Evolutionary conservation across 306 rosid species (phyloP).

Genomic region (Glycine latifolia): DNA sequence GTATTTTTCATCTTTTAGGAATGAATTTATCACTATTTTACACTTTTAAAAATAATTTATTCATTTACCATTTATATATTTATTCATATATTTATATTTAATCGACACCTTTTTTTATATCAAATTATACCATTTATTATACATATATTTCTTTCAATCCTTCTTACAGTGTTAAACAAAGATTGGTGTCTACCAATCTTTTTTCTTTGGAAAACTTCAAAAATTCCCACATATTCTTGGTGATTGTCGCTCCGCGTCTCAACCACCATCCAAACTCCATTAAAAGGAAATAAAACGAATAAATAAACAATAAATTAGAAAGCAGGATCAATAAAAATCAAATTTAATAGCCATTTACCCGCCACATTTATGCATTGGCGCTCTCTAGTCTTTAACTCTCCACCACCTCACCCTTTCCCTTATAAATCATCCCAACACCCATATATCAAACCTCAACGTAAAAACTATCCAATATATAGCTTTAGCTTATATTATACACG

Average conservation of each 20-base stretch:
- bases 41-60: too few species aligned
- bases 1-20: too few species aligned
- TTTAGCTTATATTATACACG: not conserved
- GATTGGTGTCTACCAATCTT: too few species aligned
- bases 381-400: slow-evolving; percentile 7
- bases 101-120: too few species aligned
- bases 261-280: slow-evolving; percentile 59
- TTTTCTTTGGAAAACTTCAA: not conserved
- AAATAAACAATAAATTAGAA: not conserved
- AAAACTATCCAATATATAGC: not conserved
- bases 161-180: too few species aligned
- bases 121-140: too few species aligned
- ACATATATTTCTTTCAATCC: too few species aligned
- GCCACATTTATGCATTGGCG: slow-evolving; percentile 42
- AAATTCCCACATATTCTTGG: slow-evolving; percentile 26
- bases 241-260: slow-evolving; percentile 43
- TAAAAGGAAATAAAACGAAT: not conserved
- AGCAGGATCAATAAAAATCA: not conserved
- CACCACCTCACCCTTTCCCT: slow-evolving; percentile 34
- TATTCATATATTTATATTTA: too few species aligned
- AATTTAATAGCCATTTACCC: slow-evolving; percentile 43
- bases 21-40: too few species aligned
- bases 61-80: too few species aligned
- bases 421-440: slow-evolving; percentile 29
- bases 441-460: slow-evolving; percentile 37